phyloP scores from a whole-genome alignment of 331 rosid species.

The Quercus phellos region DNA sequence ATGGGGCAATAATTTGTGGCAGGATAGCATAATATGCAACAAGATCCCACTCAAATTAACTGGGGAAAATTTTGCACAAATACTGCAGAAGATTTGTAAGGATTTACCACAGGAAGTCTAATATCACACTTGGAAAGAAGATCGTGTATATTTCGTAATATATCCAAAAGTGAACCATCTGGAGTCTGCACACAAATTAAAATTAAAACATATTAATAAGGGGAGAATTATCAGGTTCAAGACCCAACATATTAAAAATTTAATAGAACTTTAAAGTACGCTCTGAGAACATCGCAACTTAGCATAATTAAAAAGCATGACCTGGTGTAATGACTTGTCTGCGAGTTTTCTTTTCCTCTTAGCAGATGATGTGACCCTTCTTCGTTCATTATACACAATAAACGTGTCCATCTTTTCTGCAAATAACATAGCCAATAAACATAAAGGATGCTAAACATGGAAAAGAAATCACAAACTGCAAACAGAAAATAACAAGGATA shows the following conservation, averaged over 20 bases:
- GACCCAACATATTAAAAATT: constrained; percentile 7
- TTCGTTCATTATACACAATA: constrained; percentile 82
- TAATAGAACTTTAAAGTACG: background rate
- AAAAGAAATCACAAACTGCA: constrained; percentile 18
- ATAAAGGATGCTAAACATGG: constrained; percentile 11
- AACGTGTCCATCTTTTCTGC: constrained; percentile 82
- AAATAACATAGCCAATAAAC: constrained; percentile 14
- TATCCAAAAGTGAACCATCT: constrained; percentile 83
- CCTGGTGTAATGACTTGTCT: constrained; percentile 81
- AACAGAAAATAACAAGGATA: background rate
- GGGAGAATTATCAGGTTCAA: constrained; percentile 11
- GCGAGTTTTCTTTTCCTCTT: constrained; percentile 66
- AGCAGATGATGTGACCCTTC: constrained; percentile 92
- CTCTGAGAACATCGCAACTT: constrained; percentile 2
- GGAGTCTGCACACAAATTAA: constrained; percentile 68
- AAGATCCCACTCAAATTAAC: constrained; percentile 3
- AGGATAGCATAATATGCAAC: constrained; percentile 21
- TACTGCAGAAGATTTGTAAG: constrained; percentile 1
- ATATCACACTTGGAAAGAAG: constrained; percentile 76
- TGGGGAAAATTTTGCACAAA: constrained; percentile 15
- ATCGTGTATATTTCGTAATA: constrained; percentile 75
- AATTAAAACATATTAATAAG: constrained; percentile 11
- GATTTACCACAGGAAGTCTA: constrained; percentile 74
- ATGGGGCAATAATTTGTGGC: background rate
- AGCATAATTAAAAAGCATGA: constrained; percentile 28